Percentiles rank a stretch among this genome's conserved stretches.
Conservation (phyloP, 2,329 filamentous ascomycete genomes). For the Diaporthe velutina region DNA sequence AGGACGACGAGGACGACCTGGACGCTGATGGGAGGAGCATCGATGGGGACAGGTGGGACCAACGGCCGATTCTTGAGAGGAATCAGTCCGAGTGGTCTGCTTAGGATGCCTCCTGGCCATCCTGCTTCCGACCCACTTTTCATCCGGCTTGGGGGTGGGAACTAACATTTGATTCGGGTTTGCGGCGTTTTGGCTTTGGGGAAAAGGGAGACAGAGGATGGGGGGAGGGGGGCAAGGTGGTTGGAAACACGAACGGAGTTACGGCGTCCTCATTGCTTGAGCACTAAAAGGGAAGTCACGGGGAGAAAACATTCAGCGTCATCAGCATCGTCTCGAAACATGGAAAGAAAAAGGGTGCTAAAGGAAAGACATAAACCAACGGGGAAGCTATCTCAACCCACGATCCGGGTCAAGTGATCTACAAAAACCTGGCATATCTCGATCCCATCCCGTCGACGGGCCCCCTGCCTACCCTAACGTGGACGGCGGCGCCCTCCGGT, state of each 20-base stretch:
- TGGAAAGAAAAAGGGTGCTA: neutral
- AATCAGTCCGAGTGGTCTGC: slow-evolving; percentile 44
- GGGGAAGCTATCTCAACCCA: neutral
- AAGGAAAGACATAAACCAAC: neutral
- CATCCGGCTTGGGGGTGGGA: neutral
- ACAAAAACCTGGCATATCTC: slow-evolving; percentile 8
- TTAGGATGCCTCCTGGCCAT: slow-evolving; percentile 12
- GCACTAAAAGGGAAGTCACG: neutral
- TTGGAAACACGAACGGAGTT: slow-evolving; percentile 4
- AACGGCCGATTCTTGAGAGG: slow-evolving; percentile 54
- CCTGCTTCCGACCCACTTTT: neutral
- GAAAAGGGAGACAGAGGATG: neutral
- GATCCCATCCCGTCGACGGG: neutral
- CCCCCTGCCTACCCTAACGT: neutral
- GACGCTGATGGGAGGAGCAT: slow-evolving; percentile 48
- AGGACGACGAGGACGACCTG: slow-evolving; percentile 46
- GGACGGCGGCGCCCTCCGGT: slow-evolving; percentile 11
- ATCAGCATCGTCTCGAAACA: neutral
- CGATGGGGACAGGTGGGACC: slow-evolving; percentile 53
- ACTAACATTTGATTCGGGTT: neutral
- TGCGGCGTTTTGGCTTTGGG: slow-evolving; percentile 18
- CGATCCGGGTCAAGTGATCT: neutral
- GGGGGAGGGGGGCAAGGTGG: neutral
- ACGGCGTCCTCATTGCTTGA: neutral
- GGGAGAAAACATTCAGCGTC: neutral